Evolutionary conservation across 495 filamentous ascomycete species (phyloP), one percentile per base, ranked within the genome.

Genomic region (Daldinia loculata): DNA sequence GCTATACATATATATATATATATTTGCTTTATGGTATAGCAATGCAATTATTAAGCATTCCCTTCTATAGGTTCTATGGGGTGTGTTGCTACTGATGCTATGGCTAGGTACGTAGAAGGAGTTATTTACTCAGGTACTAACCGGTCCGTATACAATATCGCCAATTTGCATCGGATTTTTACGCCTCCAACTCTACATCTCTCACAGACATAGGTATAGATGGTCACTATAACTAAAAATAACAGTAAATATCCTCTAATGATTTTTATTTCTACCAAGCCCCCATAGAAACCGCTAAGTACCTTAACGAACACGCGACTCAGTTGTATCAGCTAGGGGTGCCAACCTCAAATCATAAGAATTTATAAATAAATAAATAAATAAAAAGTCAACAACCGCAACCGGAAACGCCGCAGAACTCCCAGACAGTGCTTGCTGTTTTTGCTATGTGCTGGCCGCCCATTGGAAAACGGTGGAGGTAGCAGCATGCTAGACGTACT

Each of bases 361-460:
- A 48, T 2, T 43, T 24, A 6, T n/a, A 29, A 29, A 52, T 15
- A 53, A 53, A 30, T n/a, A n/a, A n/a, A n/a, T n/a, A n/a, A n/a
- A n/a, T n/a, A 29, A 30, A n/a, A 53, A 17, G 15, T 14, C n/a
- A 57, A 39, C 19, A n/a, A 9, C 32, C 29, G 30, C 7, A 43
- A 29, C 56, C 19, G 6, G 6, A 60, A 43, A 60, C 56, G 36
- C 56, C 56, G 12, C 30, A 29, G 17, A 60, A 60, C 56, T 53
- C 56, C 56, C 8, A 60, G 38, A 22, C 38, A 43, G 36, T 60
- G 38, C 56, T 59, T 59, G 11, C 56, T 41, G 24, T 7, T 11
- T 11, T 59, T 43, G 56, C 56, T 59, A 14, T 12, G 11, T 29
- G 27, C 27, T n/a, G 12, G 6, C 50, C 36, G 34, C 56, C 24